Evolutionary conservation across 306 rosid species (phyloP).

Genomic region (Amphicarpaea edgeworthii): DNA sequence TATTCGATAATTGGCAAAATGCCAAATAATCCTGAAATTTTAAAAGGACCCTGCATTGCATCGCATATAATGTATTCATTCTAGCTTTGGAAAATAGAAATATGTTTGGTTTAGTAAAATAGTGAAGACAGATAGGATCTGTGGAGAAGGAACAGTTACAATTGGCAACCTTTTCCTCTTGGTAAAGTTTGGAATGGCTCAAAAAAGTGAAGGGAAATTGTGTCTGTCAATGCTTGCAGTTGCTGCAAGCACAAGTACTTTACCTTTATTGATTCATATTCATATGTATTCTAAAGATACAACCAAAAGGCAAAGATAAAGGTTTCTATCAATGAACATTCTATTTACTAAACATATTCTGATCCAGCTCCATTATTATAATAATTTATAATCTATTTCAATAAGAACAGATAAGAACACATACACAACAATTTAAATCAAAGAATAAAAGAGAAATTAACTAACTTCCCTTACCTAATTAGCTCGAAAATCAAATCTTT

Average conservation of each 20-base stretch:
- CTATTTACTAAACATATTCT: no score
- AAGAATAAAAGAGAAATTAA: no score
- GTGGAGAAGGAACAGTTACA: slow-evolving; percentile 28
- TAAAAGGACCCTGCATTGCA: neutral
- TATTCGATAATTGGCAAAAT: slow-evolving; percentile 30
- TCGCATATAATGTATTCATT: neutral
- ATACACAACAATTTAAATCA: no score
- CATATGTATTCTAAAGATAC: neutral
- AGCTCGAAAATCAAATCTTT: no score
- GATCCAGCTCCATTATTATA: no score
- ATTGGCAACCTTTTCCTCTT: slow-evolving; percentile 49
- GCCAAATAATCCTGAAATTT: slow-evolving; percentile 52
- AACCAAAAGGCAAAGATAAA: no score
- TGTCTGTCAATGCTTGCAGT: slow-evolving; percentile 50
- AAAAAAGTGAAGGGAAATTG: slow-evolving; percentile 49
- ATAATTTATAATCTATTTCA: no score
- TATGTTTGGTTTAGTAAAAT: neutral
- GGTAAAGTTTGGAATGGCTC: slow-evolving; percentile 45
- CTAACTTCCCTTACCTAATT: no score
- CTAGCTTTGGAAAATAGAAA: neutral
- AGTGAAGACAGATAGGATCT: slow-evolving; percentile 44
- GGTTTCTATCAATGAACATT: no score
- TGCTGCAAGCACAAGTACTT: slow-evolving; percentile 23
- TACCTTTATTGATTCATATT: neutral
- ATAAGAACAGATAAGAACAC: no score